Base-by-base conservation (phyloP, 2,329 filamentous ascomycete species). In the Talaromyces verruculosus region DNA sequence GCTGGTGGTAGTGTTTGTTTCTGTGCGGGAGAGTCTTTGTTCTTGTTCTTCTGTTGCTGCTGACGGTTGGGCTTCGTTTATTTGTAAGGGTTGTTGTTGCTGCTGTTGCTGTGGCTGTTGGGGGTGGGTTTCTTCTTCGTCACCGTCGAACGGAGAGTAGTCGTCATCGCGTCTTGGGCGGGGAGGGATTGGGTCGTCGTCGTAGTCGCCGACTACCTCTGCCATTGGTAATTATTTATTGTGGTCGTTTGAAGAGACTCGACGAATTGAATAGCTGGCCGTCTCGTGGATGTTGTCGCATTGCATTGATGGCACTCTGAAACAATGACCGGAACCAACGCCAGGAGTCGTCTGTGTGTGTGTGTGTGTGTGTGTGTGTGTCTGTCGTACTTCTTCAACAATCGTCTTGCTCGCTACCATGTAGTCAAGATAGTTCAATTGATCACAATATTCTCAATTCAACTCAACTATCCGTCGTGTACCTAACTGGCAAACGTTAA, bases 161-260 rank as follows among this genome's bases (percentile, higher is more conserved):
- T 57, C 41, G 22, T 53, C 43, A 17, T 49, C 10, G 47, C 45
- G 11, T 30, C 25, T 22, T 25, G 49, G 28, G 41, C 15, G 45
- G 35, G 17, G 61, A 10, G 49, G 22, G 13, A 57, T 15, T n/a
- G 47, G 15, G 47, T 39, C 35, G 28, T 49, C 33, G 37, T 39
- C 37, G n/a, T 19, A 15, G 35, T 57, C 30, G 30, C 19, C 49
- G 10, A 58, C 25, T 49, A 58, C 33, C 15, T 47, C 51, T 51
- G 59, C 64, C 64, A 66, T 66, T 22, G 35, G 30, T n/a, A 35
- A 25, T 30, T 35, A 22, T 30, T 33, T 35, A 30, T 19, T 35
- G 7, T n/a, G 19, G 13, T 30, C n/a, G 41, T 45, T 8, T 39
- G 37, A 39, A 15, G 45, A 28, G 3, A 28, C 5, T 33, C 19